phyloP scores from a whole-genome alignment of 2,329 filamentous ascomycete genomes.

The Aquanectria penicillioides region DNA sequence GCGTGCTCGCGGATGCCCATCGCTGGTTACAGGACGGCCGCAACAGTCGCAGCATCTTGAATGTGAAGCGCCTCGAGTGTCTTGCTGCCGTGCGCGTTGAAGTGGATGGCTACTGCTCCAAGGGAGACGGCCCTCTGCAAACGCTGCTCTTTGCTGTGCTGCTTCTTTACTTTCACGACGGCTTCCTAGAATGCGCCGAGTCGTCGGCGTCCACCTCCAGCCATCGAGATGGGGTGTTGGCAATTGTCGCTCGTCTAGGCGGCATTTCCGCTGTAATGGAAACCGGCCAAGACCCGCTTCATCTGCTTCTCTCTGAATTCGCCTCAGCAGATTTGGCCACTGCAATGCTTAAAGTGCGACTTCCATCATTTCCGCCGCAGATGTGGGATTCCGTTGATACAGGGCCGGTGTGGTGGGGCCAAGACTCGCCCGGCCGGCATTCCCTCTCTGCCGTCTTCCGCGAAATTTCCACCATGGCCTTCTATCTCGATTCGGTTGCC shows the following conservation, averaged over 20 bases:
- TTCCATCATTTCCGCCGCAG: slow-evolving; percentile 49
- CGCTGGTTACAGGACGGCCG: slow-evolving; percentile 44
- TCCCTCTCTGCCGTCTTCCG: slow-evolving; percentile 48
- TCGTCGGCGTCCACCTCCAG: slow-evolving; percentile 47
- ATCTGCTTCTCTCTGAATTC: slow-evolving; percentile 55
- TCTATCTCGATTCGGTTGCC: slow-evolving; percentile 38
- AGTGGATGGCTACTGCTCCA: slow-evolving; percentile 45
- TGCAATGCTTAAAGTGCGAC: slow-evolving; percentile 50
- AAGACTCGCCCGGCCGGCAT: slow-evolving; percentile 46
- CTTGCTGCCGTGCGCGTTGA: slow-evolving; percentile 46
- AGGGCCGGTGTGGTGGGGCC: slow-evolving; percentile 55
- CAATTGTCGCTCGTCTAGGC: slow-evolving; percentile 47
- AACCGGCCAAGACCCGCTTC: slow-evolving; percentile 42
- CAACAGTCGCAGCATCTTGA: slow-evolving; percentile 38
- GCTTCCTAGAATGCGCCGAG: slow-evolving; percentile 47
- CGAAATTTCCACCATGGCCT: slow-evolving; percentile 43
- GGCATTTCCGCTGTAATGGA: slow-evolving; percentile 39
- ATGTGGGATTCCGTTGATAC: slow-evolving; percentile 53
- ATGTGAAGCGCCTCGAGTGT: slow-evolving; percentile 43
- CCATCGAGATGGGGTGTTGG: slow-evolving; percentile 49
- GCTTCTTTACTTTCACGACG: slow-evolving; percentile 54
- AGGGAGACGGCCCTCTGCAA: slow-evolving; percentile 45
- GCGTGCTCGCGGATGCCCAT: slow-evolving; percentile 46
- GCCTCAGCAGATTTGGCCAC: slow-evolving; percentile 55
- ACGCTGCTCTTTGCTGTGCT: slow-evolving; percentile 52